A percentile compares a stretch with the other conserved stretches of the same genome.
Conservation (phyloP, 768 basidiomycete species). For the Hygrocybe punicea region DNA sequence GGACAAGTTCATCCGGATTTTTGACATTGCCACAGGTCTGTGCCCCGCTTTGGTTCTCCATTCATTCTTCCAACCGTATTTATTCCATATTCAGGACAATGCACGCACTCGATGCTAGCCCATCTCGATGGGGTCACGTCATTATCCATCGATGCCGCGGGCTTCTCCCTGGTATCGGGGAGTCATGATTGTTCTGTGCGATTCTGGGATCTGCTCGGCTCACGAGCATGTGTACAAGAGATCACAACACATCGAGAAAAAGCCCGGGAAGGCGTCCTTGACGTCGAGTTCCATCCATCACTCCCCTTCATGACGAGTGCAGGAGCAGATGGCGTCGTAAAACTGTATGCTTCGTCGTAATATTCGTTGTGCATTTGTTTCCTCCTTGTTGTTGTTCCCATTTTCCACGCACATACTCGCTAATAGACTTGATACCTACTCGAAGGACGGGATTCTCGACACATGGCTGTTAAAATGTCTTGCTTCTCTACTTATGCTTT, state of each 20-base stretch:
- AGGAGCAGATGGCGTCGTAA: constrained; percentile 93
- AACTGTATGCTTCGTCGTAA: constrained; percentile 85
- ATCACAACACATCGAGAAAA: constrained; percentile 86
- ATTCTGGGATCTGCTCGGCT: constrained; percentile 88
- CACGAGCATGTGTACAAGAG: constrained; percentile 83
- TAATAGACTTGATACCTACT: constrained; percentile 38
- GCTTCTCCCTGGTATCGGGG: constrained; percentile 83
- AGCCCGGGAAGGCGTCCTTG: constrained; percentile 85
- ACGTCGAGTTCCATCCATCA: constrained; percentile 79
- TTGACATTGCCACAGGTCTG: constrained; percentile 78
- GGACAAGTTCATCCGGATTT: constrained; percentile 89
- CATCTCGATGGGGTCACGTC: constrained; percentile 93
- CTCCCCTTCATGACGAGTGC: constrained; percentile 88
- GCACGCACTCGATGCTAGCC: constrained; percentile 84
- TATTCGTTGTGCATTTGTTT: neutral
- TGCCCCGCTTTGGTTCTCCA: constrained; percentile 7
- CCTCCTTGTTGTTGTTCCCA: neutral
- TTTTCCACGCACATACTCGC: constrained; percentile 10
- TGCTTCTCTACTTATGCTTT: constrained; percentile 29
- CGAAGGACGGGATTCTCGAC: constrained; percentile 28
- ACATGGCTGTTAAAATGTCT: constrained; percentile 20
- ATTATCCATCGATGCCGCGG: constrained; percentile 81
- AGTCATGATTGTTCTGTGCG: constrained; percentile 93
- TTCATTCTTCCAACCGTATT: neutral
- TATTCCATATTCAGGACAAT: constrained; percentile 54